Conservation (phyloP, 805 yeast species). For the Cephaloascus albidus region DNA sequence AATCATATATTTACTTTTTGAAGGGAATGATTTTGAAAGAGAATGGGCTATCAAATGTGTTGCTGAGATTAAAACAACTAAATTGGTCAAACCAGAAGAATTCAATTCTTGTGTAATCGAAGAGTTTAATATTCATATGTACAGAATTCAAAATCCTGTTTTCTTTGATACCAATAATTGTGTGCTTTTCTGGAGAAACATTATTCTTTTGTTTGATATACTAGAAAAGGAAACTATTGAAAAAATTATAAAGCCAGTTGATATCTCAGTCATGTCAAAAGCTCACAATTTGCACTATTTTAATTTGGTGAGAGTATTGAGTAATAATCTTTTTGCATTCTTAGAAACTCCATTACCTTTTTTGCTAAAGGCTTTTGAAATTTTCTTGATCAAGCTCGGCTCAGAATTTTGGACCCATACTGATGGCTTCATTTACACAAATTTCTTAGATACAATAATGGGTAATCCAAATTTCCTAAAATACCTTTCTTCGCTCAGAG, state of each 20-base stretch:
- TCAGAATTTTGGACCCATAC: conserved; percentile 44
- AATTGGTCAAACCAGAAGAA: conserved; percentile 6
- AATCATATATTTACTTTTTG: conserved; percentile 41
- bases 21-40: conserved; percentile 37
- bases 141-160: conserved; percentile 42
- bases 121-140: conserved; percentile 45
- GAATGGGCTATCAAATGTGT: conserved; percentile 35
- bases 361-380: conserved; percentile 40
- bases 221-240: conserved; percentile 24
- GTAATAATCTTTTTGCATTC: conserved; percentile 43
- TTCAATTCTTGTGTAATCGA: conserved; percentile 34
- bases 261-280: conserved; percentile 19
- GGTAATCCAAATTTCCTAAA: conserved; percentile 39
- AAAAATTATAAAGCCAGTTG: conserved; percentile 16
- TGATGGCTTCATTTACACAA: conserved; percentile 44
- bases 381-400: conserved; percentile 32
- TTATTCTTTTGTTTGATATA: conserved; percentile 23
- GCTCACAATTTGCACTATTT: conserved; percentile 19
- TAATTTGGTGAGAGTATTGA: conserved; percentile 29
- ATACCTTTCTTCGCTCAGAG: conserved; percentile 15
- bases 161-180: conserved; percentile 33
- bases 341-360: conserved; percentile 42
- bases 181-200: conserved; percentile 37
- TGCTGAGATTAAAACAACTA: conserved; percentile 5
- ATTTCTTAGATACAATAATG: conserved; percentile 51